Base-by-base conservation (phyloP, 306 rosid genomes). In the Trifolium fragiferum region DNA sequence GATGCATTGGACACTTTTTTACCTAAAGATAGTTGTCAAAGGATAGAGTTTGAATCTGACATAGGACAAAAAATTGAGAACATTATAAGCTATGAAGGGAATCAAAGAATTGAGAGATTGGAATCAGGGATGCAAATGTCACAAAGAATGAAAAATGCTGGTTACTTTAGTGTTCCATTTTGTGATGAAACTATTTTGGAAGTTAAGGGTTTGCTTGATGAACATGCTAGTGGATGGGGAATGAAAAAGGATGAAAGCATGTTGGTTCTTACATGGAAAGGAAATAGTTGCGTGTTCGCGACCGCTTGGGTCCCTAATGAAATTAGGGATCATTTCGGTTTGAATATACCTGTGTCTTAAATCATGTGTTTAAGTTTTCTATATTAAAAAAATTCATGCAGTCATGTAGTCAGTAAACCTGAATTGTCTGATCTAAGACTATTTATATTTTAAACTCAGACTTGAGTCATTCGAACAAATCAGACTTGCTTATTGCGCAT, bases 151-250 rank as follows among this genome's bases (percentile, higher is more conserved):
- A 91, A 78, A 53, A 81, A 80, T 73, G 81, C 71, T 0, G 97
- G 98, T 0, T 90, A 80, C 62, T 60, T 78, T 11, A 83, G 87
- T 75, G 70, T 84, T 15, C 81, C 87, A 7, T 91, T 94, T 67
- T 75, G 86, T 30, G 97, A 91, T 46, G 96, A 87, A 68, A 87
- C 92, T 10, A 75, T 81, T 14, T 72, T 40, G 40, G 97, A 91
- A 76, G 95, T 91, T 21, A 92, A 88, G 80, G 84, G 19, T 6
- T 87, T 91, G 93, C 84, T 94, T 23, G 96, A 92, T 70, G 98
- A 92, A 67, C 97, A 94, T 77, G 97, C 97, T n/a, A 88, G 93
- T 76, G 98, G 96, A 9, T 94, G 98, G 98, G 98, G 97, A 1
- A 91, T 94, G 98, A 94, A 94, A 79, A 88, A 82, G 44, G 97